These are phyloP conservation scores for Bombardia bombarda DNA, from an alignment of 495 filamentous ascomycete genomes.

Conservation along the genomic window DNA sequence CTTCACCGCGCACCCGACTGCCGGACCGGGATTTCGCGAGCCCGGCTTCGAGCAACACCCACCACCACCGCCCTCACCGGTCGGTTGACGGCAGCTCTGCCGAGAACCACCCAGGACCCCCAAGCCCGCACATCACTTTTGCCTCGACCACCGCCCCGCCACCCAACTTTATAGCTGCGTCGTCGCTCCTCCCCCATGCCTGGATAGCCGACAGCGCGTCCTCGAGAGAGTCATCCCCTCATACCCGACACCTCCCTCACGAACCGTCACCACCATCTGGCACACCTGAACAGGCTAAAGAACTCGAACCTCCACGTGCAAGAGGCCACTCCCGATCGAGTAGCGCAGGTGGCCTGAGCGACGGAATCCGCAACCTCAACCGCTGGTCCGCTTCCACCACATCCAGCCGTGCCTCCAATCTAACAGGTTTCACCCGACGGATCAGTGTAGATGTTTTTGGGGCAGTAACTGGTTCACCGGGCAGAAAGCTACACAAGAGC, in stretches of 20 bases:
- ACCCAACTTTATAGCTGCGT: slow-evolving; percentile 14
- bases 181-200: slow-evolving; percentile 28
- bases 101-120: background rate
- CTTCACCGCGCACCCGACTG: slow-evolving; percentile 2
- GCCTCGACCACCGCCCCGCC: slow-evolving; percentile 4
- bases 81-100: slow-evolving; percentile 6
- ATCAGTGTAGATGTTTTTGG: slow-evolving; percentile 36
- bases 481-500: slow-evolving; percentile 20
- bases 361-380: slow-evolving; percentile 66
- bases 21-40: slow-evolving; percentile 5
- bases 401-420: slow-evolving; percentile 56
- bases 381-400: slow-evolving; percentile 75
- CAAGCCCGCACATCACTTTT: slow-evolving; percentile 6
- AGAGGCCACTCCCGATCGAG: slow-evolving; percentile 35
- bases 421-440: slow-evolving; percentile 49
- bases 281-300: slow-evolving; percentile 15
- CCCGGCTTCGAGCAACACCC: slow-evolving; percentile 3
- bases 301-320: slow-evolving; percentile 16
- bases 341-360: slow-evolving; percentile 42
- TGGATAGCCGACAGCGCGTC: slow-evolving; percentile 13
- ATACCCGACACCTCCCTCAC: slow-evolving; percentile 25
- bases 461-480: slow-evolving; percentile 15
- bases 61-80: slow-evolving; percentile 7
- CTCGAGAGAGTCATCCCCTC: slow-evolving; percentile 4
- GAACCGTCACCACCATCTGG: slow-evolving; percentile 15